Conservation (phyloP, 2,329 filamentous ascomycete species). For the Aspergillus texensis region DNA sequence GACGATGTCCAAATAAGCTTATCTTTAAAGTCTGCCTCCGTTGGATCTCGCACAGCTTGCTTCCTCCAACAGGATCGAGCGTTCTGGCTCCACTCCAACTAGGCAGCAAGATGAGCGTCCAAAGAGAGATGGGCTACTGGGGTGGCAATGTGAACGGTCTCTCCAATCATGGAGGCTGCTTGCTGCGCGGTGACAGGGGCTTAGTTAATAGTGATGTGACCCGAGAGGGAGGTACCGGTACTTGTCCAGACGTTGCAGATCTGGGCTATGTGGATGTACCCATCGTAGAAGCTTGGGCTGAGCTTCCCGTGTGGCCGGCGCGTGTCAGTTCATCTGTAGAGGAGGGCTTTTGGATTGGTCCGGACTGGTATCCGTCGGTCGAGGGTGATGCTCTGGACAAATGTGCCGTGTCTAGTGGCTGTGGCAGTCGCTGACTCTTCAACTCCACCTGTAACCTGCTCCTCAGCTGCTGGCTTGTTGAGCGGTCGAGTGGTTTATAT, state of each 20-base stretch:
- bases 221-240: constrained; percentile 10
- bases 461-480: background rate
- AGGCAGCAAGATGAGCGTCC: constrained; percentile 17
- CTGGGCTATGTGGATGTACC: constrained; percentile 4
- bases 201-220: constrained; percentile 9
- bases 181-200: constrained; percentile 2
- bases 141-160: constrained; percentile 10
- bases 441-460: background rate
- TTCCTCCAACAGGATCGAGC: constrained; percentile 11
- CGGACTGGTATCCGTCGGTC: background rate
- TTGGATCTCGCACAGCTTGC: background rate
- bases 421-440: background rate
- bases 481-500: background rate
- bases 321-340: background rate
- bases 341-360: background rate
- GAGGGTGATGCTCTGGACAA: background rate
- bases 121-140: background rate
- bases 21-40: constrained; percentile 15
- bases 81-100: constrained; percentile 17
- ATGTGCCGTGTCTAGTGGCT: background rate
- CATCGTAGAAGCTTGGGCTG: background rate
- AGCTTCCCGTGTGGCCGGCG: background rate
- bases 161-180: constrained; percentile 9
- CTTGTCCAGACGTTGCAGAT: constrained; percentile 5
- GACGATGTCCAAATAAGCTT: constrained; percentile 23